A percentile compares a stretch with the other conserved stretches of the same genome.
These are phyloP conservation scores for Cryptococcus sp. DNA, from an alignment of 1,284 basidiomycete species.

Conservation along the genomic window DNA sequence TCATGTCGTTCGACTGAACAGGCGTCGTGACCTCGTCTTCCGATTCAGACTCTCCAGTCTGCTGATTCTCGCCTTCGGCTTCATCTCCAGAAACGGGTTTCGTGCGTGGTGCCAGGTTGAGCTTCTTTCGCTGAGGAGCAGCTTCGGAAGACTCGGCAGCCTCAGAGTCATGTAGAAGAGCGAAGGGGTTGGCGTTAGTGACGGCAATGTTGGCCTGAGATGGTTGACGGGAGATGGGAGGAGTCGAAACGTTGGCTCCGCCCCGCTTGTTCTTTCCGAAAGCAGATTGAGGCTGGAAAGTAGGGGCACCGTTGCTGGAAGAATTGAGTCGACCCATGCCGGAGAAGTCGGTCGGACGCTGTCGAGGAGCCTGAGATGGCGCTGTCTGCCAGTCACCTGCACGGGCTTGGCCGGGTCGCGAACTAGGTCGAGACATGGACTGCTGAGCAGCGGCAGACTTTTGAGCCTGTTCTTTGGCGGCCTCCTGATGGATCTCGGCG, in stretches of 20 bases:
- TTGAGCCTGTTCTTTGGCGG: conserved; percentile 68
- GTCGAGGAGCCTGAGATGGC: conserved; percentile 53
- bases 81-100: conserved; percentile 51
- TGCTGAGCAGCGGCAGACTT: conserved; percentile 56
- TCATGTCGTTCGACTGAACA: conserved; percentile 52
- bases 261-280: conserved; percentile 68
- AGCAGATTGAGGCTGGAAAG: conserved; percentile 81
- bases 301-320: conserved; percentile 58
- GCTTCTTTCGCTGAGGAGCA: conserved; percentile 63
- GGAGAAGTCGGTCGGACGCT: conserved; percentile 68
- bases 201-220: conserved; percentile 81
- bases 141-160: conserved; percentile 46
- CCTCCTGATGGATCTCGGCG: conserved; percentile 81
- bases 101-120: conserved; percentile 63
- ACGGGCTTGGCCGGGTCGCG: conserved; percentile 72
- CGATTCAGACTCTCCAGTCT: conserved; percentile 51
- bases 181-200: conserved; percentile 68
- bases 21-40: conserved; percentile 40
- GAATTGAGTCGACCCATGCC: conserved; percentile 70
- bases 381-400: conserved; percentile 74
- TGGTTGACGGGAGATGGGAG: conserved; percentile 68
- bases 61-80: conserved; percentile 37
- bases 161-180: conserved; percentile 62
- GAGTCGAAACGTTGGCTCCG: conserved; percentile 51
- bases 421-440: conserved; percentile 70